Percentiles rank a stretch among this genome's conserved stretches.
Conservation (phyloP, 1,284 basidiomycete genomes). For the Ganoderma multipileum region DNA sequence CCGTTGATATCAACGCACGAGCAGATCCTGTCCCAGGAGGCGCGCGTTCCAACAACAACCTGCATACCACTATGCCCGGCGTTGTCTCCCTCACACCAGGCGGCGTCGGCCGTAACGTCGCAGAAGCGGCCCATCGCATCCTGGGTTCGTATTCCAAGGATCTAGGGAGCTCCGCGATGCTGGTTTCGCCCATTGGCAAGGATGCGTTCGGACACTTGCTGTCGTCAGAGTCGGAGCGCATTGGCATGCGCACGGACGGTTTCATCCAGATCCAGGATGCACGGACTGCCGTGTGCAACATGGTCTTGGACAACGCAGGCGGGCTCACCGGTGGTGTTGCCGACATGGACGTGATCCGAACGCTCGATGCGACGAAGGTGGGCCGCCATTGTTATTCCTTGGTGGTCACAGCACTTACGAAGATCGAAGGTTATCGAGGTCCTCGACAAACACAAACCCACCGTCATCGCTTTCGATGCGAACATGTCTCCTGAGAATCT, state of each 20-base stretch:
- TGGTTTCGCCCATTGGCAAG: constrained; percentile 70
- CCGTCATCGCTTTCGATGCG: constrained; percentile 82
- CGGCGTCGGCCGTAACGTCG: constrained; percentile 94
- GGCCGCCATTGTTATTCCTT: constrained; percentile 21
- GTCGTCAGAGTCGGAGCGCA: constrained; percentile 55
- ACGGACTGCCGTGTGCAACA: constrained; percentile 83
- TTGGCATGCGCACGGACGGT: constrained; percentile 87
- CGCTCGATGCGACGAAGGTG: constrained; percentile 57
- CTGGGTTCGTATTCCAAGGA: constrained; percentile 47
- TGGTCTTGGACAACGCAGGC: constrained; percentile 79
- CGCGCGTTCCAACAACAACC: constrained; percentile 20
- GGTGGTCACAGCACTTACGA: not conserved
- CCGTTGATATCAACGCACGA: constrained; percentile 84
- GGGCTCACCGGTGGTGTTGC: constrained; percentile 86
- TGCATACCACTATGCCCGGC: constrained; percentile 85
- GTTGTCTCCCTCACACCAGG: constrained; percentile 78
- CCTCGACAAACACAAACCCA: constrained; percentile 54
- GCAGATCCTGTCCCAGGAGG: constrained; percentile 44
- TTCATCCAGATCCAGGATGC: constrained; percentile 52
- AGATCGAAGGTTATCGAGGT: constrained; percentile 49
- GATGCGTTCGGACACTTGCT: constrained; percentile 79
- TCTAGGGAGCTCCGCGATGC: constrained; percentile 46
- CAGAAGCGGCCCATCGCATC: constrained; percentile 83
- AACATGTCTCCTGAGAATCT: constrained; percentile 74
- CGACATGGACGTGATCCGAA: constrained; percentile 84